These are phyloP conservation scores for Sutorius eximius DNA, from an alignment of 1,284 basidiomycete genomes.

Conservation along the genomic window DNA sequence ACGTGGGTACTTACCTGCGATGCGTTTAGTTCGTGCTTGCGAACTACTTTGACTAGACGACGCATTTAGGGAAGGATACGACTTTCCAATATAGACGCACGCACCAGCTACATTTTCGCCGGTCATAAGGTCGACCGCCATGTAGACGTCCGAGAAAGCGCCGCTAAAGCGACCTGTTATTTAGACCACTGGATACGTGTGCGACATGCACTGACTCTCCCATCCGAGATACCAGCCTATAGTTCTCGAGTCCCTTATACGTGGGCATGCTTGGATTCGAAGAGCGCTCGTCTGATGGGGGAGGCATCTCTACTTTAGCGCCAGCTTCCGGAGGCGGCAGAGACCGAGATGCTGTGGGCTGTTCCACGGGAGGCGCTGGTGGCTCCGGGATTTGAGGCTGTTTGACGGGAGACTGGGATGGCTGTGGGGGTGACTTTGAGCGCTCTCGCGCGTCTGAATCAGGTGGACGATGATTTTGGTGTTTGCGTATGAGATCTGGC, in stretches of 20 bases:
- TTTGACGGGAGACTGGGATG: constrained; percentile 32
- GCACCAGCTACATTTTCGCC: constrained; percentile 85
- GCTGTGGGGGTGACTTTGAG: constrained; percentile 33
- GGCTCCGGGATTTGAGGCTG: constrained; percentile 28
- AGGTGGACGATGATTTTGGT: constrained; percentile 50
- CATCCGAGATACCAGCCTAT: constrained; percentile 87
- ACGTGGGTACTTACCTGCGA: constrained; percentile 79
- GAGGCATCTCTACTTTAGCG: constrained; percentile 61
- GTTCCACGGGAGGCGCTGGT: constrained; percentile 32
- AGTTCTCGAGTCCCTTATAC: constrained; percentile 85
- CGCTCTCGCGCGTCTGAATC: constrained; percentile 34
- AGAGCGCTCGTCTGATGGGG: constrained; percentile 78
- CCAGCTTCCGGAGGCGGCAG: constrained; percentile 40
- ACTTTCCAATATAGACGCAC: constrained; percentile 22
- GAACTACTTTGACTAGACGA: constrained; percentile 86
- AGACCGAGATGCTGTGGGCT: constrained; percentile 33
- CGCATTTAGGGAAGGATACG: constrained; percentile 7
- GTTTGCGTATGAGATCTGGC: constrained; percentile 82
- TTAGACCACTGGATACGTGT: constrained; percentile 4
- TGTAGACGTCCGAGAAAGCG: constrained; percentile 98
- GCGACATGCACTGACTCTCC: constrained; percentile 74
- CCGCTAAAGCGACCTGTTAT: constrained; percentile 53
- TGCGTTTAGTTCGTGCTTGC: constrained; percentile 93
- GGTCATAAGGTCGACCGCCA: constrained; percentile 78
- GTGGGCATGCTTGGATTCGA: constrained; percentile 76